These are phyloP conservation scores for Exophiala xenobiotica DNA, from an alignment of 2,329 filamentous ascomycete species.

Conservation along the genomic window DNA sequence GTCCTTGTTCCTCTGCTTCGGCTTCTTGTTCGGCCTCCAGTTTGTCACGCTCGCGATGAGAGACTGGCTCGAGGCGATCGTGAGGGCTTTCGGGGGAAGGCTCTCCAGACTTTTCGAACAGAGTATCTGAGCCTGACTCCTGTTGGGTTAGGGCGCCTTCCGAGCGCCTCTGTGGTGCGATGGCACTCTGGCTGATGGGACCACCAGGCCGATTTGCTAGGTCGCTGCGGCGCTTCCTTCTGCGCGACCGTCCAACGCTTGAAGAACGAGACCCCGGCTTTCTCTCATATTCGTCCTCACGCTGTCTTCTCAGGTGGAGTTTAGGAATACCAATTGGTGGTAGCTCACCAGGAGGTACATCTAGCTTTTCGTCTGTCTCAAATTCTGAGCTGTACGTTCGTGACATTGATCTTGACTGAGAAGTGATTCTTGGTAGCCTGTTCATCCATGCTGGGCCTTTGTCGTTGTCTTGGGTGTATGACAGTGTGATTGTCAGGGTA, in stretches of 20 bases:
- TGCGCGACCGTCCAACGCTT: constrained; percentile 46
- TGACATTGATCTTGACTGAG: constrained; percentile 79
- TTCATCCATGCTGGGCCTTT: constrained; percentile 95
- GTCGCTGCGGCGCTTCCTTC: constrained; percentile 67
- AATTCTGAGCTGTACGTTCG: constrained; percentile 58
- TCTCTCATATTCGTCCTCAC: constrained; percentile 66
- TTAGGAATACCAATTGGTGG: constrained; percentile 70
- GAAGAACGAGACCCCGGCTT: constrained; percentile 55
- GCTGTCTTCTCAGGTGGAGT: constrained; percentile 76
- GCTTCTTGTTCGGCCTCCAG: constrained; percentile 37
- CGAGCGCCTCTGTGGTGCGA: constrained; percentile 61
- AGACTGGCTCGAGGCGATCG: constrained; percentile 16
- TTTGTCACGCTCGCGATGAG: constrained; percentile 38
- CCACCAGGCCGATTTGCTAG: constrained; percentile 76
- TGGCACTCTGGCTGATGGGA: constrained; percentile 85
- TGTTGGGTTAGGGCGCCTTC: constrained; percentile 31
- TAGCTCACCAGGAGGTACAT: constrained; percentile 67
- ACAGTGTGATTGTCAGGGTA: constrained; percentile 90
- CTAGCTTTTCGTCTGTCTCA: constrained; percentile 52
- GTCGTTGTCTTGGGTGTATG: constrained; percentile 86
- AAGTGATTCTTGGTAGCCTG: constrained; percentile 76
- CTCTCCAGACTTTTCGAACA: constrained; percentile 30
- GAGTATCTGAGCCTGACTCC: constrained; percentile 26
- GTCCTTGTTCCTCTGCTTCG: constrained; percentile 36
- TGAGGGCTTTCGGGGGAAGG: constrained; percentile 24